Percentiles rank a stretch among this genome's conserved stretches.
phyloP scores from a whole-genome alignment of 75 land plant species.

The Sequoia sempervirens region DNA sequence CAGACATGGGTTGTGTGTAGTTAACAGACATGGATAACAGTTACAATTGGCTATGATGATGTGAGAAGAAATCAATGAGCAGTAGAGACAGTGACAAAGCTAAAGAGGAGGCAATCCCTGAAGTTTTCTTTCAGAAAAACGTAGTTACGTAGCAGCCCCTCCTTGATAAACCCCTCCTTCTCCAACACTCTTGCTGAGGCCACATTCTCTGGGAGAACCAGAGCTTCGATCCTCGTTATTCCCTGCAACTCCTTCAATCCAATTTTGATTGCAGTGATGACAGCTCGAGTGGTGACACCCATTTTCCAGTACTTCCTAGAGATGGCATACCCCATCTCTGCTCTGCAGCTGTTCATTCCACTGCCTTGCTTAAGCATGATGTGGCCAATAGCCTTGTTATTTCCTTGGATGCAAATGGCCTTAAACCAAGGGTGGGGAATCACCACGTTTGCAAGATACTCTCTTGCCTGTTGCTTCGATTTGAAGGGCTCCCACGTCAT shows the following conservation, averaged over 20 bases:
- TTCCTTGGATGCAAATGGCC: constrained; percentile 37
- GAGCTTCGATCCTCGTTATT: constrained; percentile 41
- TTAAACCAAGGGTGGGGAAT: constrained; percentile 47
- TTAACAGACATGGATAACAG: too few species aligned
- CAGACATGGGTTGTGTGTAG: too few species aligned
- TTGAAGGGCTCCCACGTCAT: constrained; percentile 31
- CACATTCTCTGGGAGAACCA: constrained; percentile 34
- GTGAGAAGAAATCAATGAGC: too few species aligned
- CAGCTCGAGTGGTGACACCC: constrained; percentile 47
- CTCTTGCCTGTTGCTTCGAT: constrained; percentile 26
- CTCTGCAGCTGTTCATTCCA: constrained; percentile 10
- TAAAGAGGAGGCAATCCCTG: neutral
- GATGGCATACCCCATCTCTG: constrained; percentile 41
- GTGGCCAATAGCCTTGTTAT: neutral
- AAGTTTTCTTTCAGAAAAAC: constrained; percentile 16
- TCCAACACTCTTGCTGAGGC: constrained; percentile 48
- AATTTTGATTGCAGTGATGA: constrained; percentile 21
- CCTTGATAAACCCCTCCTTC: constrained; percentile 48
- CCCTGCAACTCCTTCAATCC: constrained; percentile 34
- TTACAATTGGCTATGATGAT: too few species aligned
- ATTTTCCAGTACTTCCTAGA: constrained; percentile 47
- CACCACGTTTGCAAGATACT: constrained; percentile 14
- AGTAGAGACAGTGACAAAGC: neutral
- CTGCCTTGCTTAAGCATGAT: neutral
- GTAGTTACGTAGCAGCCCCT: constrained; percentile 42